These are phyloP conservation scores for Zalerion maritima DNA, from an alignment of 495 filamentous ascomycete genomes.

Conservation along the genomic window DNA sequence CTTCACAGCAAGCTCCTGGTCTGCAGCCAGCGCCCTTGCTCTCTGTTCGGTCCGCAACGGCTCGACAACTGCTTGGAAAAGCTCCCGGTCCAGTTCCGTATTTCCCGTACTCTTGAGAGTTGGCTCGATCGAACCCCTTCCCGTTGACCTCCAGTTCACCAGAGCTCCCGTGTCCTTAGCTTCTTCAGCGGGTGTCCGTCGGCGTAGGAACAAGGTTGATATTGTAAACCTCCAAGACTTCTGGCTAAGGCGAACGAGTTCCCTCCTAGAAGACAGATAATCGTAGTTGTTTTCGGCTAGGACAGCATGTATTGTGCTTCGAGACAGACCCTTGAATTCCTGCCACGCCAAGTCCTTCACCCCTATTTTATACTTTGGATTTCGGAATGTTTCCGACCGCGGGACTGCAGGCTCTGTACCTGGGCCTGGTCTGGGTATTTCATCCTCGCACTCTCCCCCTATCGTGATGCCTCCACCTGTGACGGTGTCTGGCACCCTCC, in stretches of 20 bases:
- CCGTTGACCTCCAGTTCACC: conserved; percentile 45
- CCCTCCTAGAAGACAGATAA: conserved; percentile 63
- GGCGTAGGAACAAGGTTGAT: conserved; percentile 53
- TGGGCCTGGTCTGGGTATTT: conserved; percentile 8
- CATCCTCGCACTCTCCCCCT: conserved; percentile 3
- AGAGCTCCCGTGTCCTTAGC: conserved; percentile 43
- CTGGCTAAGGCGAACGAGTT: conserved; percentile 55
- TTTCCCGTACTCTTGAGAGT: conserved; percentile 56
- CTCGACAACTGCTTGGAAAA: conserved; percentile 49
- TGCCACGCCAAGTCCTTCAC: conserved; percentile 46
- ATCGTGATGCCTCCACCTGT: conserved; percentile 8
- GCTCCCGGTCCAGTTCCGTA: conserved; percentile 65
- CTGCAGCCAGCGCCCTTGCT: conserved; percentile 43
- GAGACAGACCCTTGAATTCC: conserved; percentile 71
- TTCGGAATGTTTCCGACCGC: conserved; percentile 59
- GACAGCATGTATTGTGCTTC: conserved; percentile 71
- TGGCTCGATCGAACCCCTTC: conserved; percentile 34
- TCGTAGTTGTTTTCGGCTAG: conserved; percentile 83
- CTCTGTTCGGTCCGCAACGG: conserved; percentile 43
- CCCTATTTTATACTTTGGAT: conserved; percentile 53
- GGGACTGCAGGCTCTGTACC: conserved; percentile 40
- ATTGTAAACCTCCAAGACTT: conserved; percentile 82
- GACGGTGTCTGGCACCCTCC: conserved; percentile 34
- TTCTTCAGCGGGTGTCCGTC: conserved; percentile 43
- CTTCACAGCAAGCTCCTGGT: conserved; percentile 47